Evolutionary conservation across 345 rosid genomes (phyloP).

Genomic region (Camelina laxa): DNA sequence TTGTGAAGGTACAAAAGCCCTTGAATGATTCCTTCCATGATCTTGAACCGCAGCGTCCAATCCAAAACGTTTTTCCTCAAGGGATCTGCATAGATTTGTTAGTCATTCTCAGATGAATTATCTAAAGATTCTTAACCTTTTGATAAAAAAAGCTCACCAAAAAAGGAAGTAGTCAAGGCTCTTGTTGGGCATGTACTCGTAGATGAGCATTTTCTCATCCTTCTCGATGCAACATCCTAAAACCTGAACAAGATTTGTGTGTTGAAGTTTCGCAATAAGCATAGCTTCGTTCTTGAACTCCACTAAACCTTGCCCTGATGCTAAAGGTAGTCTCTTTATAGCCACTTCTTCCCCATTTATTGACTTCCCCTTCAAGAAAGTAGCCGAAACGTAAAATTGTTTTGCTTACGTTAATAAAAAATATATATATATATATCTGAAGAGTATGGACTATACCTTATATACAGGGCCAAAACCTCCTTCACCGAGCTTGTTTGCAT

Average conservation of each 20-base stretch:
- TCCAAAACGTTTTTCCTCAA: slow-evolving; percentile 30
- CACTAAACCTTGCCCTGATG: slow-evolving; percentile 54
- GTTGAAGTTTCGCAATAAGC: slow-evolving; percentile 60
- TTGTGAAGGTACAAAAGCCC: slow-evolving; percentile 65
- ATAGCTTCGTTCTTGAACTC: slow-evolving; percentile 50
- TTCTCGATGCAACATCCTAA: slow-evolving; percentile 54
- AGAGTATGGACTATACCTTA: slow-evolving; percentile 40
- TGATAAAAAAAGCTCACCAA: slow-evolving; percentile 45
- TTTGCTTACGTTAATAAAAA: neutral
- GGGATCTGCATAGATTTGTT: slow-evolving; percentile 41
- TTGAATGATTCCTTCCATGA: slow-evolving; percentile 52
- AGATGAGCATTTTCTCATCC: slow-evolving; percentile 44
- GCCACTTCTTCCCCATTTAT: slow-evolving; percentile 55
- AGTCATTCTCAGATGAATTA: neutral
- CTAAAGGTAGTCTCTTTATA: slow-evolving; percentile 55
- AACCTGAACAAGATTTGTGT: slow-evolving; percentile 58
- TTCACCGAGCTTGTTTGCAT: slow-evolving; percentile 52
- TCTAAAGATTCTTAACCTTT: neutral
- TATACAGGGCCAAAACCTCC: slow-evolving; percentile 63
- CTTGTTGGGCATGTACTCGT: slow-evolving; percentile 45
- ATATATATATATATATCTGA: too few species aligned
- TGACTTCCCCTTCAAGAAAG: slow-evolving; percentile 50
- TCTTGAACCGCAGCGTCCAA: slow-evolving; percentile 48
- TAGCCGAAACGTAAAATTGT: slow-evolving; percentile 7
- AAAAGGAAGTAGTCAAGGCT: slow-evolving; percentile 52